Percentiles rank a stretch among this genome's conserved stretches.
phyloP scores from a whole-genome alignment of 768 basidiomycete species.

The Russula brevipes region DNA sequence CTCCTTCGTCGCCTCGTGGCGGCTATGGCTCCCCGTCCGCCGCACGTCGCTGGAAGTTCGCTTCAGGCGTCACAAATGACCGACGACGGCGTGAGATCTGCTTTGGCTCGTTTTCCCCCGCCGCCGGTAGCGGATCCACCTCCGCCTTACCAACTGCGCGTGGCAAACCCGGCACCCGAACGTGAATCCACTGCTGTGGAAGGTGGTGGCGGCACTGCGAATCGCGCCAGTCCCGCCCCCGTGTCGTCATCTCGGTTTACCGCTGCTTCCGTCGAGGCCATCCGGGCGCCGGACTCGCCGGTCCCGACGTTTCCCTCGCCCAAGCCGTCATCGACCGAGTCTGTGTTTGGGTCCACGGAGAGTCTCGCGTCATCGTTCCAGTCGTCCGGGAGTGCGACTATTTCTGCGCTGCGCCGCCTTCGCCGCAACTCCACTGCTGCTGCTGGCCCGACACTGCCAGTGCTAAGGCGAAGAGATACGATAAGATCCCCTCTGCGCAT shows the following conservation, averaged over 20 bases:
- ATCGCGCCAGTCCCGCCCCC: not conserved
- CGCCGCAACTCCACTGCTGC: not conserved
- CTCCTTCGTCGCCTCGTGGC: not conserved
- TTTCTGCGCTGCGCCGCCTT: not conserved
- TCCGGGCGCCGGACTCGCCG: conserved; percentile 24
- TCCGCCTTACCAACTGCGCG: conserved; percentile 17
- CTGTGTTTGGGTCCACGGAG: conserved; percentile 17
- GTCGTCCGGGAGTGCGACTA: not conserved
- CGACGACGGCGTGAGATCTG: not conserved
- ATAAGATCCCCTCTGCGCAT: not conserved
- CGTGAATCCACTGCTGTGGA: not conserved
- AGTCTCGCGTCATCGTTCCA: conserved; percentile 8
- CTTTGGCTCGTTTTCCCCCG: not conserved
- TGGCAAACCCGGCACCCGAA: conserved; percentile 10
- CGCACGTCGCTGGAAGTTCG: not conserved
- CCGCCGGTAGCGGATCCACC: conserved; percentile 1
- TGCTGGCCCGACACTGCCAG: not conserved
- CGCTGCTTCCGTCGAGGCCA: conserved; percentile 16
- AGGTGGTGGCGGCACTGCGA: no score
- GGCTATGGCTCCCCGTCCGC: not conserved
- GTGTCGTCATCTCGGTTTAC: conserved; percentile 6
- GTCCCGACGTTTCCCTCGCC: conserved; percentile 19
- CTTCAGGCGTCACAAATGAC: no score
- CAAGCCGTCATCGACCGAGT: conserved; percentile 11
- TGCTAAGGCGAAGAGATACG: conserved; percentile 6